These are phyloP conservation scores for Epipyxis sp. DNA, from an alignment of 108 stramenopile species.

Conservation along the genomic window DNA sequence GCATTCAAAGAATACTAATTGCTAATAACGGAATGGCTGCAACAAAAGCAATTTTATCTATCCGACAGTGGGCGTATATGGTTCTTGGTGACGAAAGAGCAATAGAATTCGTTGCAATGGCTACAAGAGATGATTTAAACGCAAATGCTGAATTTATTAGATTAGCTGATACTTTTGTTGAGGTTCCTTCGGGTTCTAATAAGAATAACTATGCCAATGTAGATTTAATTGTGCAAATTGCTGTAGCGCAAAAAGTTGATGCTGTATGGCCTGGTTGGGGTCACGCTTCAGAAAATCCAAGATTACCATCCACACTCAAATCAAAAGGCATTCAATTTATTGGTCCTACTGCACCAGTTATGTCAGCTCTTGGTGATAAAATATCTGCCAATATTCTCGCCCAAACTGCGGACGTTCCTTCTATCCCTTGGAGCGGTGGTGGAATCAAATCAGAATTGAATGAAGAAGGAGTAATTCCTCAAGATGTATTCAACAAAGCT, in stretches of 20 bases:
- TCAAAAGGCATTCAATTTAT: constrained; percentile 82
- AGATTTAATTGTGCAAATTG: constrained; percentile 74
- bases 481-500: constrained; percentile 84
- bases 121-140: constrained; percentile 77
- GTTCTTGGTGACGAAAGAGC: constrained; percentile 80
- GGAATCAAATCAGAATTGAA: constrained; percentile 50
- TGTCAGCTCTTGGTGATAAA: constrained; percentile 90
- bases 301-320: constrained; percentile 66
- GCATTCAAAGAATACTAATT: constrained; percentile 31
- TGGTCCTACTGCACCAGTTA: constrained; percentile 84
- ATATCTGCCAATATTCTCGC: constrained; percentile 91
- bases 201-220: constrained; percentile 91
- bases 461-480: constrained; percentile 89
- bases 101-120: constrained; percentile 96
- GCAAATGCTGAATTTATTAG: constrained; percentile 97
- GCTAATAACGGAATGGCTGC: constrained; percentile 99
- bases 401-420: constrained; percentile 88
- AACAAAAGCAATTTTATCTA: constrained; percentile 92
- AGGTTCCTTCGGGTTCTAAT: constrained; percentile 41
- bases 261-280: constrained; percentile 95
- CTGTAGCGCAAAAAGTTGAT: constrained; percentile 75
- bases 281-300: constrained; percentile 86
- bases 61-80: constrained; percentile 98
- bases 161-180: constrained; percentile 84
- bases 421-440: constrained; percentile 86